Evolutionary conservation across 495 filamentous ascomycete species (phyloP), one percentile per base, ranked within the genome.

Genomic region (Hamigera avellanea): DNA sequence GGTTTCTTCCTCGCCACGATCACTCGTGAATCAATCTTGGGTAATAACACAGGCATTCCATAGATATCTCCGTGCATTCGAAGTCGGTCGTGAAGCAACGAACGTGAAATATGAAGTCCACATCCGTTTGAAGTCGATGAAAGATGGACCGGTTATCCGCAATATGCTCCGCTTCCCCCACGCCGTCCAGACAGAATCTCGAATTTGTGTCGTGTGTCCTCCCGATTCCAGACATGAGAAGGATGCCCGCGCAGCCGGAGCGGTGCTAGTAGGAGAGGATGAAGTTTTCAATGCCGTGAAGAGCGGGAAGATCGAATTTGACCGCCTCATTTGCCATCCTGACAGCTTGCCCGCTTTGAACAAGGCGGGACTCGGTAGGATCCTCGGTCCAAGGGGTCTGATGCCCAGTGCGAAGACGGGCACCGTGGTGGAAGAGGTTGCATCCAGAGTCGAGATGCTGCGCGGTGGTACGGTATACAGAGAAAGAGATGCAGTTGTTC

Each of bases 381-480:
- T 95, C 29, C 69, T 98, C 8, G 91, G 91, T 53, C 91, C 91
- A 12, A 73, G 71, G 51, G 86, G 86, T 7, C 59, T 98, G 52
- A 95, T 98, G 93, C 91, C 91, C 14, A 91, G 73, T 52, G 58
- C 64, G 34, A 98, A 94, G 70, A 70, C 70, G 15, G 86, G 83
- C 36, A 95, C 91, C 2, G 77, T 98, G 35, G 86, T 91, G 8
- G 82, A 70, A 54, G 78, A 91, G 59, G 71, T 93, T 3, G 71
- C 68, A 27, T 41, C 61, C 2, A 64, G 77, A 12, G 80, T 95
- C 36, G 73, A 73, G 39, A 81, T 83, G 35, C 69, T 95, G 59
- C 73, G 84, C 3, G 89, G 89, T 29, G 84, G 78, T 48, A 81
- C 78, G 27, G 78, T 85, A 37, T 98, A 94, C 59, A 75, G 85